These are phyloP conservation scores for Erodium texanum DNA, from an alignment of 441 rosid species.

Conservation along the genomic window DNA sequence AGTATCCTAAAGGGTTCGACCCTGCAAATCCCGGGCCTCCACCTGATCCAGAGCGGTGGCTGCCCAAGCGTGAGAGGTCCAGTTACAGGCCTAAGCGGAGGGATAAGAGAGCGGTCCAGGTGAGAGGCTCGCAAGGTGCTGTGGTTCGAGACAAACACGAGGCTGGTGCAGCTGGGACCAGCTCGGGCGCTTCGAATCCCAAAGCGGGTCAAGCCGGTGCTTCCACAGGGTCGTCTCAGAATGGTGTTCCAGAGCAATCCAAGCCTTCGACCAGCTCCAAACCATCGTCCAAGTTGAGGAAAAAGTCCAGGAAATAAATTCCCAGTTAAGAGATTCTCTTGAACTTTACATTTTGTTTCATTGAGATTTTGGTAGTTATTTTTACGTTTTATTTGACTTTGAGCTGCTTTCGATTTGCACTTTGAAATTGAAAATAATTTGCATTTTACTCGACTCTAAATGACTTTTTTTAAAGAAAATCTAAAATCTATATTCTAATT, in stretches of 20 bases:
- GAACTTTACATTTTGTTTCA: constrained; percentile 6
- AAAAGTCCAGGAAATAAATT: constrained; percentile 51
- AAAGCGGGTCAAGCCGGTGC: constrained; percentile 31
- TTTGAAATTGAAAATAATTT: background rate
- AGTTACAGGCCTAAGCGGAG: constrained; percentile 87
- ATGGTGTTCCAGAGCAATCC: constrained; percentile 31
- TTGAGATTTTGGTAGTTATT: constrained; percentile 8
- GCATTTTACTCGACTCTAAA: background rate
- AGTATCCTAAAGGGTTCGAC: constrained; percentile 85
- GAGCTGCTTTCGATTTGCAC: background rate
- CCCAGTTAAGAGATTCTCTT: constrained; percentile 6
- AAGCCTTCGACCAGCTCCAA: constrained; percentile 25
- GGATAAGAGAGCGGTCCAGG: constrained; percentile 87
- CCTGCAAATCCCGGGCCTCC: constrained; percentile 91
- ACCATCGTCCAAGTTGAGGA: constrained; percentile 43
- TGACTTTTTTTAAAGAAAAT: no score
- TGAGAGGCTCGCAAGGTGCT: constrained; percentile 91
- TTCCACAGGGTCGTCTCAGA: constrained; percentile 40
- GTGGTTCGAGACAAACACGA: constrained; percentile 71
- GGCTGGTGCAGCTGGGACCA: constrained; percentile 34
- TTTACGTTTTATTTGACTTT: background rate
- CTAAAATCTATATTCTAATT: no score
- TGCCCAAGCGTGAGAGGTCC: constrained; percentile 89
- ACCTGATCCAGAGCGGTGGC: constrained; percentile 96
- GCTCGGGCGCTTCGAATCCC: constrained; percentile 27